Conservation (phyloP, 257 asterid species). For the Verbena officinalis region DNA sequence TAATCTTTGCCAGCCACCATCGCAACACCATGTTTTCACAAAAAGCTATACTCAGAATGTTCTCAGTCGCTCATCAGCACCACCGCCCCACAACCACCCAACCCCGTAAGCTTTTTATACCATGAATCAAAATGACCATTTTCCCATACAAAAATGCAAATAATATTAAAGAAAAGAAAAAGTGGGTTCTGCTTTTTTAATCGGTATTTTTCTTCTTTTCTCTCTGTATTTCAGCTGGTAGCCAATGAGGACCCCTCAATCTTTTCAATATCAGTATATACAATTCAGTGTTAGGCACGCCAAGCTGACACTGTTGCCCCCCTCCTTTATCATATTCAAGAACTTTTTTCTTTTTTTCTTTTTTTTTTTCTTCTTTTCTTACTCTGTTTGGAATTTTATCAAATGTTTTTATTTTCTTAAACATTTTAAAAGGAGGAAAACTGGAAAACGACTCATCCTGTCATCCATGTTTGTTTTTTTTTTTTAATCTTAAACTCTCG, state of each 20-base stretch:
- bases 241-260: conserved; percentile 37
- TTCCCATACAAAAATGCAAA: conserved; percentile 29
- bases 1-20: conserved; percentile 76
- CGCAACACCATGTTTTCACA: conserved; percentile 67
- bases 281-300: conserved; percentile 68
- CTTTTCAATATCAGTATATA: conserved; percentile 19
- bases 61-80: conserved; percentile 51
- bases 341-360: background rate
- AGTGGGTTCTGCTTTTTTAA: conserved; percentile 21
- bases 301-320: conserved; percentile 65
- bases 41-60: conserved; percentile 67
- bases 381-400: conserved; percentile 19
- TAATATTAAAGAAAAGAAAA: conserved; percentile 22
- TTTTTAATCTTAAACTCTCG: conserved; percentile 10
- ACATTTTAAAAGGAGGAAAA: conserved; percentile 38
- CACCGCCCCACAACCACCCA: conserved; percentile 70
- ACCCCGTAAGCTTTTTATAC: conserved; percentile 35
- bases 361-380: background rate
- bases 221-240: conserved; percentile 36
- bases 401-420: background rate
- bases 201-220: background rate
- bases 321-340: conserved; percentile 20
- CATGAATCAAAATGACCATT: conserved; percentile 36
- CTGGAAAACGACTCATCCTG: conserved; percentile 58
- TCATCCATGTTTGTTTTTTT: conserved; percentile 32